These are phyloP conservation scores for Plasmodium vinckei DNA, from an alignment of 169 alveolate species.

Conservation along the genomic window DNA sequence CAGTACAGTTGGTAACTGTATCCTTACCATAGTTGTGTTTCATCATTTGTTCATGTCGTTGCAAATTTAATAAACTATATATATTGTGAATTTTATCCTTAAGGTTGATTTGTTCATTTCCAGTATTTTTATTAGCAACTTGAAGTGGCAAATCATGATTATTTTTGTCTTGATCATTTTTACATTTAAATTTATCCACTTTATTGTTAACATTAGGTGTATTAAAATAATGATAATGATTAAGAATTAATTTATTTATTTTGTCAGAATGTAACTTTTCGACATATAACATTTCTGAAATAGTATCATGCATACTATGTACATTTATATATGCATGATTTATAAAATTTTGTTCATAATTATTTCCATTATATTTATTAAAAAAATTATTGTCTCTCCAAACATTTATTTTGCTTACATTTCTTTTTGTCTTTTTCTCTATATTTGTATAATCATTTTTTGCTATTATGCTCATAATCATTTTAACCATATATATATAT, in stretches of 20 bases:
- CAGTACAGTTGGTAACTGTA: neutral
- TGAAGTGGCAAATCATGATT: neutral
- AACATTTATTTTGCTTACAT: constrained; percentile 18
- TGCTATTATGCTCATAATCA: constrained; percentile 18
- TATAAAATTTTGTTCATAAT: constrained; percentile 7
- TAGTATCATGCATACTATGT: constrained; percentile 16
- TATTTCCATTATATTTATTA: neutral
- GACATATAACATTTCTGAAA: constrained; percentile 35
- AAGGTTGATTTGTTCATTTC: neutral
- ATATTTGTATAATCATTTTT: constrained; percentile 13
- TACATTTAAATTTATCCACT: neutral
- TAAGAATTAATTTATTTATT: constrained; percentile 12
- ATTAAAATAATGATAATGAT: neutral
- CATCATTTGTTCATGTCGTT: neutral
- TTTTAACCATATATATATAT: constrained; percentile 42
- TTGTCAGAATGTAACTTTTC: constrained; percentile 16
- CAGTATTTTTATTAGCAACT: neutral
- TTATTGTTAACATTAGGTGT: neutral
- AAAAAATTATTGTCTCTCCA: constrained; percentile 6
- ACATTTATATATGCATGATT: constrained; percentile 10
- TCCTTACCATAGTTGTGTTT: neutral
- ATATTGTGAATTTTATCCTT: neutral
- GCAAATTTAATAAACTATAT: neutral
- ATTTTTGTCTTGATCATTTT: neutral
- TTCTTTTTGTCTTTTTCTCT: constrained; percentile 22